Conservation (phyloP, 1,284 basidiomycete species). For the Cutaneotrichosporon cutaneum region DNA sequence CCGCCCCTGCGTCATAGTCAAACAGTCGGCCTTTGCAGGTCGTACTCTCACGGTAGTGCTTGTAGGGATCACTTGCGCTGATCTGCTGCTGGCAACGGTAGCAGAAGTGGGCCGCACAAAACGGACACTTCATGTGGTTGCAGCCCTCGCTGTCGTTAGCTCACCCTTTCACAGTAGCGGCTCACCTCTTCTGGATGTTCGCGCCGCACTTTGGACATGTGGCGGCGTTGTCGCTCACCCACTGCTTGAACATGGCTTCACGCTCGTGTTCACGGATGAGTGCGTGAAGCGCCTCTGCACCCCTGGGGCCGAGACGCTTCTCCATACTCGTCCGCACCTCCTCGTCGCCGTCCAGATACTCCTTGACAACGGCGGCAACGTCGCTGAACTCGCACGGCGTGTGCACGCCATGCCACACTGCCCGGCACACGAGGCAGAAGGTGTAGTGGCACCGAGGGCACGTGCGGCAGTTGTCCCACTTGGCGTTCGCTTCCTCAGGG, state of each 20-base stretch:
- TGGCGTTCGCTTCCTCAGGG: background rate
- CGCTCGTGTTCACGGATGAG: constrained; percentile 16
- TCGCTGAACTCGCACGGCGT: constrained; percentile 35
- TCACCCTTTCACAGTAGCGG: background rate
- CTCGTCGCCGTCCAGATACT: constrained; percentile 43
- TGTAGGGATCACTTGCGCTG: constrained; percentile 44
- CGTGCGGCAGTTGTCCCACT: constrained; percentile 40
- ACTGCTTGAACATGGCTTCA: constrained; percentile 24
- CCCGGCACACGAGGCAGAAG: constrained; percentile 46
- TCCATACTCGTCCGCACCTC: constrained; percentile 20
- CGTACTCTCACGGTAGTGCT: constrained; percentile 42
- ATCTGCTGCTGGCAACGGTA: constrained; percentile 45
- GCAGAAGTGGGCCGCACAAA: constrained; percentile 49
- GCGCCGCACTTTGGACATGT: constrained; percentile 48
- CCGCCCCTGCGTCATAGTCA: constrained; percentile 30
- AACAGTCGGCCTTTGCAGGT: constrained; percentile 49
- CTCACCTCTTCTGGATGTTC: constrained; percentile 45
- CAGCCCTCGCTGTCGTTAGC: constrained; percentile 36
- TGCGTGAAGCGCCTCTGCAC: constrained; percentile 10
- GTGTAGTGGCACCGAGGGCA: constrained; percentile 41
- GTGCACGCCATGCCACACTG: constrained; percentile 49
- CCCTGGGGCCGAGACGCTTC: constrained; percentile 9
- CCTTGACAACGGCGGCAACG: constrained; percentile 26
- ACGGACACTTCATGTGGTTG: constrained; percentile 52
- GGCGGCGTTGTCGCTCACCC: constrained; percentile 43